phyloP scores from a whole-genome alignment of 2,329 filamentous ascomycete species.

The Rutstroemia sydowiana region DNA sequence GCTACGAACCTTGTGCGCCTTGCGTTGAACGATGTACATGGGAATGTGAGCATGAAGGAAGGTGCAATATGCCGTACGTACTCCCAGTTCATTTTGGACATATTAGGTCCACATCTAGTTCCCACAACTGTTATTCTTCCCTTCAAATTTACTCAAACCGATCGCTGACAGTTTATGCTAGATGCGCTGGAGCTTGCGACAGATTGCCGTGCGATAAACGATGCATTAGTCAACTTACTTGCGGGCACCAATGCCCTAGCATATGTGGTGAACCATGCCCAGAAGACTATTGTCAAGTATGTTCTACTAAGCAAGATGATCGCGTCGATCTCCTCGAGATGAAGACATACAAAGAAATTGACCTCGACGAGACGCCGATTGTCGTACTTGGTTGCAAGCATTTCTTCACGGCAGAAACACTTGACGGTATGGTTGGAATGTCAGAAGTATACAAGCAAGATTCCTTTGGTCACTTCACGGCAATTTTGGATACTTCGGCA shows the following conservation, averaged over 20 bases:
- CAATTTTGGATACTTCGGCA: conserved; percentile 24
- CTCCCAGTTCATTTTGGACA: neutral
- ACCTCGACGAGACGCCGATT: conserved; percentile 52
- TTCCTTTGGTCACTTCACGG: conserved; percentile 24
- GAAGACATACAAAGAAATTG: conserved; percentile 46
- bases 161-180: neutral
- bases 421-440: conserved; percentile 54
- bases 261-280: conserved; percentile 60
- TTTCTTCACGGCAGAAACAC: conserved; percentile 48
- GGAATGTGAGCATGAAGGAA: conserved; percentile 43
- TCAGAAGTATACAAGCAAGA: conserved; percentile 27
- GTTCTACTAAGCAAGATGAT: conserved; percentile 36
- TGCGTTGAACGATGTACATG: conserved; percentile 52
- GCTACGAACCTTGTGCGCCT: conserved; percentile 52
- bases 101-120: no score
- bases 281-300: conserved; percentile 47
- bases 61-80: conserved; percentile 32
- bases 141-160: neutral
- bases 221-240: conserved; percentile 45
- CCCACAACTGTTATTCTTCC: neutral
- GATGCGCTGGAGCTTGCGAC: conserved; percentile 60
- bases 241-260: conserved; percentile 57
- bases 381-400: conserved; percentile 58
- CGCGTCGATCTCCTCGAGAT: conserved; percentile 51
- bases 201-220: conserved; percentile 56